A percentile compares a stretch with the other conserved stretches of the same genome.
Evolutionary conservation across 192 early-diverging fungal genomes (phyloP).

Genomic region (Backusella liffmaniae): DNA sequence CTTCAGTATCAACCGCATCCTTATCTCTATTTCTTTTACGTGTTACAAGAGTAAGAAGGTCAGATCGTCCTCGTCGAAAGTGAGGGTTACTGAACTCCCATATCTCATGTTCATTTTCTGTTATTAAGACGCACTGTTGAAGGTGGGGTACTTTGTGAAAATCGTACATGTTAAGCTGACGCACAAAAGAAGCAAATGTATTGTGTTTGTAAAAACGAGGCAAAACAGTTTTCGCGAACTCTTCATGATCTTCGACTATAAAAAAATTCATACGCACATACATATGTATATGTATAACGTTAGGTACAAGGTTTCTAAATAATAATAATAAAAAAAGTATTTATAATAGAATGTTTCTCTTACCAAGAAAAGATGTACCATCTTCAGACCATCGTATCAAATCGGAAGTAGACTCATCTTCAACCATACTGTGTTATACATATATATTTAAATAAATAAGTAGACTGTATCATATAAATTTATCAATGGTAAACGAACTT

Average conservation of each 20-base stretch:
- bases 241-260: slow-evolving; percentile 63
- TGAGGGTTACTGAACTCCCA: slow-evolving; percentile 93
- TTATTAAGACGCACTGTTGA: slow-evolving; percentile 83
- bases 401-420: slow-evolving; percentile 73
- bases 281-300: background rate
- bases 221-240: slow-evolving; percentile 80
- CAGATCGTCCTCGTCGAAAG: slow-evolving; percentile 87
- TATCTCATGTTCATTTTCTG: slow-evolving; percentile 74
- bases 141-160: slow-evolving; percentile 96
- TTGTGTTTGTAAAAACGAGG: slow-evolving; percentile 93
- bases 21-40: slow-evolving; percentile 63
- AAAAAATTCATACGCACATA: background rate
- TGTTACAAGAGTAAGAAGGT: slow-evolving; percentile 82
- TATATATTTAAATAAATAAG: slow-evolving; percentile 7
- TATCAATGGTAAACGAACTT: slow-evolving; percentile 47
- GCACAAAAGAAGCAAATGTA: slow-evolving; percentile 90
- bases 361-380: slow-evolving; percentile 82
- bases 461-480: background rate
- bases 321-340: background rate
- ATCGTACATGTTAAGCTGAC: slow-evolving; percentile 94
- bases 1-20: slow-evolving; percentile 38
- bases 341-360: background rate
- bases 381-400: slow-evolving; percentile 89
- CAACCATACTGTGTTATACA: slow-evolving; percentile 76
- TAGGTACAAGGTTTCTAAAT: background rate